Conservation (phyloP, 805 yeast genomes). For the Metschnikowia lachancei region DNA sequence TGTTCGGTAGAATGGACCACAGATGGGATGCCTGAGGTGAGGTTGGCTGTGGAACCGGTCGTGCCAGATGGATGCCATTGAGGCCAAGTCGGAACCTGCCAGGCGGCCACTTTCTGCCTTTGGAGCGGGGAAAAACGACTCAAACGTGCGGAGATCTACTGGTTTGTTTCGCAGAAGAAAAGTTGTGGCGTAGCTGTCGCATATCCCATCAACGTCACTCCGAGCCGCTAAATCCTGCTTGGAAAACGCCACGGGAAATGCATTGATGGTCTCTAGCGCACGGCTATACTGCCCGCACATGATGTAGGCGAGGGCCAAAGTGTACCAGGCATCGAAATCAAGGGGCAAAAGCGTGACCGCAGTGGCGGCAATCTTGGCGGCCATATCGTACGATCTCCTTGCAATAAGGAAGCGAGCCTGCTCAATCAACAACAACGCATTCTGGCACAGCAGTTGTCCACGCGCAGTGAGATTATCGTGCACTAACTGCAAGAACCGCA, state of each 20-base stretch:
- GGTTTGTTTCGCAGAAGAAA: conserved; percentile 8
- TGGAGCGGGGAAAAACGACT: conserved; percentile 18
- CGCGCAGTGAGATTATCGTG: conserved; percentile 21
- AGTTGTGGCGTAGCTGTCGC: conserved; percentile 12
- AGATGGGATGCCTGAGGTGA: conserved; percentile 34
- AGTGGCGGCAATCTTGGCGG: conserved; percentile 55
- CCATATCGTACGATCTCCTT: conserved; percentile 53
- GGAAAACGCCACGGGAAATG: conserved; percentile 57
- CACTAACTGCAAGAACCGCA: conserved; percentile 46
- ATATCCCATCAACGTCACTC: conserved; percentile 13
- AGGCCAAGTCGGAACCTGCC: conserved; percentile 22
- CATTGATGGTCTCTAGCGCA: conserved; percentile 68
- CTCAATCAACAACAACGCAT: conserved; percentile 54
- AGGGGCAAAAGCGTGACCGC: conserved; percentile 71
- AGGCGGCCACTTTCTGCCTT: not conserved
- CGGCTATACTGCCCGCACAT: conserved; percentile 50
- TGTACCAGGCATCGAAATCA: conserved; percentile 72
- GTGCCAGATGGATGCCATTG: conserved; percentile 35
- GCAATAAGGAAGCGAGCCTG: conserved; percentile 64
- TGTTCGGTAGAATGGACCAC: conserved; percentile 37
- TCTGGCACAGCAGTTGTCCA: conserved; percentile 39
- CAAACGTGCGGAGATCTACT: conserved; percentile 15
- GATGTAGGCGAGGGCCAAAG: conserved; percentile 58
- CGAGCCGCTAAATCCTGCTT: conserved; percentile 1
- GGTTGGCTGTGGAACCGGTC: conserved; percentile 30